Base-by-base conservation (phyloP, 2,329 filamentous ascomycete genomes). In the Calonectria leucothoes region DNA sequence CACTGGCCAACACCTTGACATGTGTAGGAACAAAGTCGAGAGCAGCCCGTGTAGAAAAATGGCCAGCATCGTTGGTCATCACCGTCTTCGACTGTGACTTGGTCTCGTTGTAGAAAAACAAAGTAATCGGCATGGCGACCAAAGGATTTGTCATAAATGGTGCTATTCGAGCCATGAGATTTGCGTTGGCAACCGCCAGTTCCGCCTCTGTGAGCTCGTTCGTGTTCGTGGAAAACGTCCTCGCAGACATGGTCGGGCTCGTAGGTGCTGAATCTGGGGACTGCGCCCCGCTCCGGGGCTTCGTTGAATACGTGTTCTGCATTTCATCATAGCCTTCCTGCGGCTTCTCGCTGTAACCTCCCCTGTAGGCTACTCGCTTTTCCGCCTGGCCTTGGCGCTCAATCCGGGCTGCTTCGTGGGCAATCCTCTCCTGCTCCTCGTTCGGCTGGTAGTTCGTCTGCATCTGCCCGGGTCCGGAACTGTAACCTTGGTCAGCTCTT, bases 61-160 rank as follows among this genome's bases (percentile, higher is more conserved):
- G 97, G 0, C 97, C 97, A 0, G 94, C 92, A 37, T 97, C 94
- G 80, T 98, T 94, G 0, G 97, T 99, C 75, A 91, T 90, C 4
- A 98, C 91, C 0, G 94, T 98, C 66, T 94, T 91, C 33, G 96
- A 97, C 78, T 95, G 93, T 1, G 96, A 98, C 65, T 92, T 89
- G 3, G 89, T 86, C 17, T 97, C 92, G 79, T 98, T 97, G 85
- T 97, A 99, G 84, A 99, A 98, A 87, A 98, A 98, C 1, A 98
- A 88, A 0, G 95, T 98, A 67, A 99, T 93, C 0, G 96, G 93
- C 25, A 92, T 90, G 65, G 93, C 91, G 1, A 93, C 91, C 70
- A 96, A 87, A 0, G 97, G 95, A 49, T 93, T 96, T 1, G 95
- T 95, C 86, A 99, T 90, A 82, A 99, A 99, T 0, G 97, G 97